Conservation (phyloP, 2,329 filamentous ascomycete genomes). For the Fusarium guadeloupense region DNA sequence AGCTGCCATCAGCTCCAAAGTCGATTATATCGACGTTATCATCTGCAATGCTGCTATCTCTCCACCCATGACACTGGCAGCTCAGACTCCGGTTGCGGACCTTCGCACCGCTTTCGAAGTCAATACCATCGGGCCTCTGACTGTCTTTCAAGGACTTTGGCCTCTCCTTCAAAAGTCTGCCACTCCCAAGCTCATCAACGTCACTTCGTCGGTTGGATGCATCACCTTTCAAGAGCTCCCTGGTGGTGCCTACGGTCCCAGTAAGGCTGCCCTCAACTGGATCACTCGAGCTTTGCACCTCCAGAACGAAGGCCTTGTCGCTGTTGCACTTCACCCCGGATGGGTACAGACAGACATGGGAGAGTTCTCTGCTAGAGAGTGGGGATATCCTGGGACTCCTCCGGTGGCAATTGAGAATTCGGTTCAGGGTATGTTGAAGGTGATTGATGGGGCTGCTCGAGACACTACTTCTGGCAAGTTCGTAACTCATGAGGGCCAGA, state of each 20-base stretch:
- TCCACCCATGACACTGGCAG: constrained; percentile 43
- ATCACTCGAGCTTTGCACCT: constrained; percentile 44
- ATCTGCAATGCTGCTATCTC: constrained; percentile 60
- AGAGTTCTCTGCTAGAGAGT: constrained; percentile 44
- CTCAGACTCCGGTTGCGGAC: constrained; percentile 45
- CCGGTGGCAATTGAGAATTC: constrained; percentile 47
- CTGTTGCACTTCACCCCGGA: constrained; percentile 50
- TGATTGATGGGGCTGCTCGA: constrained; percentile 50
- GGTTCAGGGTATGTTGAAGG: constrained; percentile 46
- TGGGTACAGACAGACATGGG: constrained; percentile 50
- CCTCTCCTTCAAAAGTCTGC: constrained; percentile 48
- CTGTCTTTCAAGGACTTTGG: constrained; percentile 45
- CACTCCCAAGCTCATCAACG: constrained; percentile 48
- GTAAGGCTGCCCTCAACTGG: constrained; percentile 50
- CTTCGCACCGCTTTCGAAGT: constrained; percentile 52
- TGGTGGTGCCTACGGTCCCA: constrained; percentile 48
- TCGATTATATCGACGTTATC: constrained; percentile 58
- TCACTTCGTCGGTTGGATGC: constrained; percentile 51
- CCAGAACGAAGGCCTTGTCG: constrained; percentile 42
- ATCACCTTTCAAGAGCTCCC: constrained; percentile 45
- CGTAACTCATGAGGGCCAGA: constrained; percentile 45
- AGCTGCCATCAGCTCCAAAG: constrained; percentile 35
- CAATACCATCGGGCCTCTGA: constrained; percentile 54
- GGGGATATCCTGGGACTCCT: constrained; percentile 42
- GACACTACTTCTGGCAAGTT: constrained; percentile 49